Evolutionary conservation across 257 asterid species (phyloP), one percentile per base, ranked within the genome.

Genomic region (Nicotiana tomentosiformis): DNA sequence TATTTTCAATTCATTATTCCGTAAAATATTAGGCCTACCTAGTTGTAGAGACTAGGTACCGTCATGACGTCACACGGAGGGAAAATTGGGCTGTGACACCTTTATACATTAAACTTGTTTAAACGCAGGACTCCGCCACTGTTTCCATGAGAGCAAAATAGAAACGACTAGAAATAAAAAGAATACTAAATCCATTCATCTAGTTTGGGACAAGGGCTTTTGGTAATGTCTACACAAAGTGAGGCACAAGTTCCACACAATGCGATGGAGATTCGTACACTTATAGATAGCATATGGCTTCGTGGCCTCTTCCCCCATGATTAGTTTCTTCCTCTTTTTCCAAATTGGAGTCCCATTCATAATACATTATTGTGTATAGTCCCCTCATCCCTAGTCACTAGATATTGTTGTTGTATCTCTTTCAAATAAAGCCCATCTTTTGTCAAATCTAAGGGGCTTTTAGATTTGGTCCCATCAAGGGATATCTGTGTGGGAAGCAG

Each of bases 141-240:
- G 23, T 74, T 74, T 72, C 32, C n/a, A 4, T 65, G 69, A 11
- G 15, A 65, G 70, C n/a, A 29, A 3, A 43, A 23, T 49, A 14
- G 15, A 49, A 74, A 14, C 3, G 0, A 3, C 7, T n/a, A 39
- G 33, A 69, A 69, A 69, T n/a, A 37, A 68, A 10, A 70, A 76
- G 67, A 80, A 26, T 29, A 77, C 66, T 66, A 82, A 23, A 82
- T 87, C 84, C 77, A 49, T 51, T 69, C 77, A 74, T 70, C 56
- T 37, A 67, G 33, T 78, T 86, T 89, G 91, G 90, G 55, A 88
- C 88, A 57, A 46, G 0, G 51, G 69, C 84, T 84, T 86, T 20
- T 46, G 67, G 81, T 30, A 58, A 55, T 90, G 95, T 89, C 89
- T 46, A 86, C 64, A 43, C 76, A 92, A 90, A 92, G 90, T 83